These are phyloP conservation scores for Byssothecium circinans DNA, from an alignment of 2,329 filamentous ascomycete species.

Conservation along the genomic window DNA sequence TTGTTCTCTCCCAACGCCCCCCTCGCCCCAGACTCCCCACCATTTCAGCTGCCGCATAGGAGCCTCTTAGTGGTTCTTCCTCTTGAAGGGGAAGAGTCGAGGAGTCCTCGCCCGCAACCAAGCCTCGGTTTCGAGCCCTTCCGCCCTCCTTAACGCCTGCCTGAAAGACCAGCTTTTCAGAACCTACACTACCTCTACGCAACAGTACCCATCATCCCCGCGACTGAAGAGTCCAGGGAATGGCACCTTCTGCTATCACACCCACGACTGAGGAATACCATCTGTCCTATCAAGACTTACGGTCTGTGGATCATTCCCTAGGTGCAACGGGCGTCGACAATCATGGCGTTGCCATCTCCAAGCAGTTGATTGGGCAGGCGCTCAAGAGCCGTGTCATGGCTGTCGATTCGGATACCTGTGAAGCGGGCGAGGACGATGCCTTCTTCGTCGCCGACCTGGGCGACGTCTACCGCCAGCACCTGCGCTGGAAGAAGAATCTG, in stretches of 20 bases:
- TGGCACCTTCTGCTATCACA: constrained; percentile 70
- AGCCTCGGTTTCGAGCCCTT: constrained; percentile 88
- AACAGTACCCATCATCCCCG: constrained; percentile 27
- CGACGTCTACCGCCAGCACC: constrained; percentile 97
- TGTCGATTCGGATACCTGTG: constrained; percentile 85
- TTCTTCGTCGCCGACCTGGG: constrained; percentile 98
- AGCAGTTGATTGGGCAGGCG: constrained; percentile 82
- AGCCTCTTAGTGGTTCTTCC: constrained; percentile 97
- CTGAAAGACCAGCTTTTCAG: constrained; percentile 26
- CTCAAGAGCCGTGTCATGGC: constrained; percentile 81
- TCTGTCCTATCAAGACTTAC: constrained; percentile 43
- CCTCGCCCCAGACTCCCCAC: constrained; percentile 59
- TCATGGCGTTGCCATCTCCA: constrained; percentile 59
- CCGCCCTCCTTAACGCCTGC: constrained; percentile 85
- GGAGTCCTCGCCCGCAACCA: constrained; percentile 88
- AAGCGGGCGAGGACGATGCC: constrained; percentile 90
- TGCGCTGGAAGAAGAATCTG: constrained; percentile 96
- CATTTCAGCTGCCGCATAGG: constrained; percentile 99
- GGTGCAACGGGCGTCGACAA: constrained; percentile 40
- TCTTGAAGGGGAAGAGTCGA: constrained; percentile 99
- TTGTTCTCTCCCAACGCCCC: constrained; percentile 48
- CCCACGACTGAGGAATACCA: constrained; percentile 47
- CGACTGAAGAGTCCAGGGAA: constrained; percentile 55
- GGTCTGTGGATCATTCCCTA: constrained; percentile 31
- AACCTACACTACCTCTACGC: too few species aligned